Conservation (phyloP, 2,329 filamentous ascomycete genomes). For the Hymenoscyphus albidus region DNA sequence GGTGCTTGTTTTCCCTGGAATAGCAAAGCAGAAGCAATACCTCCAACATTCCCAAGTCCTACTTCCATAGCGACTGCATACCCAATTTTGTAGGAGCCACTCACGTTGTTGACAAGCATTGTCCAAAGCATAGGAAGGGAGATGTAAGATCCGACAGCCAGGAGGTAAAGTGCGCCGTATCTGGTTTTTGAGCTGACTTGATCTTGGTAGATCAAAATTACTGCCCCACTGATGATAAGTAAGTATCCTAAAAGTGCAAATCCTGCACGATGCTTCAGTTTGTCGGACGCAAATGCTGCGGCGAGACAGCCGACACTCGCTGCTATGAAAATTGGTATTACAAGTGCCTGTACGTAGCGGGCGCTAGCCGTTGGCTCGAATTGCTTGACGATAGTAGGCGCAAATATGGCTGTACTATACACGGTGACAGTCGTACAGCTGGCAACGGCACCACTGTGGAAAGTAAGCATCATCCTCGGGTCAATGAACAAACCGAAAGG, state of each 20-base stretch:
- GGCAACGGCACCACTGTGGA: slow-evolving; percentile 9
- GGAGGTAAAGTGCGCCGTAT: slow-evolving; percentile 38
- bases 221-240: slow-evolving; percentile 35
- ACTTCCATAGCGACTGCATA: slow-evolving; percentile 36
- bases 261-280: slow-evolving; percentile 35
- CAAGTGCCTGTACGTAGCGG: slow-evolving; percentile 37
- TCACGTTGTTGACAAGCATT: slow-evolving; percentile 51
- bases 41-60: slow-evolving; percentile 9
- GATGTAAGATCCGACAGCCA: slow-evolving; percentile 35
- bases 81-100: slow-evolving; percentile 43
- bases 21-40: slow-evolving; percentile 9
- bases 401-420: slow-evolving; percentile 39
- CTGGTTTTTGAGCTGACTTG: slow-evolving; percentile 10
- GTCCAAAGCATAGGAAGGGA: slow-evolving; percentile 38
- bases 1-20: slow-evolving; percentile 12
- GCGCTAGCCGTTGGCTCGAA: slow-evolving; percentile 37
- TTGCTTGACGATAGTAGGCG: slow-evolving; percentile 41
- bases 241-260: slow-evolving; percentile 35
- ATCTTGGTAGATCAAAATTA: slow-evolving; percentile 35
- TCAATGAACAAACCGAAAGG: not conserved
- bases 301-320: slow-evolving; percentile 34
- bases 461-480: not conserved
- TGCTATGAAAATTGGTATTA: slow-evolving; percentile 39
- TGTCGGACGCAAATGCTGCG: slow-evolving; percentile 36
- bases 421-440: slow-evolving; percentile 15